phyloP scores from a whole-genome alignment of 768 basidiomycete genomes.

The Cystobasidium ongulense region DNA sequence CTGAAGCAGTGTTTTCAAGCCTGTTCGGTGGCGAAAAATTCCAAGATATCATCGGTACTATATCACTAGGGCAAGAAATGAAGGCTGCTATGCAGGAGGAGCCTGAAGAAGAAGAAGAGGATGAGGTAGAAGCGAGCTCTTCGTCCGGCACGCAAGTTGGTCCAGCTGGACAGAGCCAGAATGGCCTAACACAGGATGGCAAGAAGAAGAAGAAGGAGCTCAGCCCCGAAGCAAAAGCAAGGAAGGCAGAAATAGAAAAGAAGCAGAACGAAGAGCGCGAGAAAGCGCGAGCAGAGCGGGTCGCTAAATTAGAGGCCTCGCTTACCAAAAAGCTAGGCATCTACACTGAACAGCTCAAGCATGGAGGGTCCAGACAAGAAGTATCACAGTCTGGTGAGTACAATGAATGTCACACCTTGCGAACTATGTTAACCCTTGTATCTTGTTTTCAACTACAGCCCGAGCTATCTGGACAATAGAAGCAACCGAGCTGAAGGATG shows the following conservation, averaged over 20 bases:
- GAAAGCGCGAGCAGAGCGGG: slow-evolving; percentile 64
- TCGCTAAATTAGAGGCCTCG: slow-evolving; percentile 66
- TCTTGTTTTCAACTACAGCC: slow-evolving; percentile 14
- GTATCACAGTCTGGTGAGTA: slow-evolving; percentile 59
- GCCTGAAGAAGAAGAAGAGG: slow-evolving; percentile 30
- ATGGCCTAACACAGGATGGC: background rate
- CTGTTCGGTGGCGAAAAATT: slow-evolving; percentile 86
- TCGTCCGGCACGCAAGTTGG: background rate
- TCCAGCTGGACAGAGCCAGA: background rate
- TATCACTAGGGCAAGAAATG: slow-evolving; percentile 83
- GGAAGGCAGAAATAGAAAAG: slow-evolving; percentile 46
- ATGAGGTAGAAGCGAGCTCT: slow-evolving; percentile 27
- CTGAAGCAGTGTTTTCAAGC: slow-evolving; percentile 54
- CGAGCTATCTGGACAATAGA: slow-evolving; percentile 41
- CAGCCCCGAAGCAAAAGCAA: slow-evolving; percentile 61
- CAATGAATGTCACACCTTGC: slow-evolving; percentile 53
- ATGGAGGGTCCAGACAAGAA: slow-evolving; percentile 59
- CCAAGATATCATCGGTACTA: slow-evolving; percentile 75
- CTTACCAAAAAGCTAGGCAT: slow-evolving; percentile 74
- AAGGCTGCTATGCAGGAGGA: slow-evolving; percentile 76
- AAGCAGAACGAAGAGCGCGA: slow-evolving; percentile 61
- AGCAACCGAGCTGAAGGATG: slow-evolving; percentile 60
- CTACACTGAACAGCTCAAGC: slow-evolving; percentile 60
- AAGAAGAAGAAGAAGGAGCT: slow-evolving; percentile 38
- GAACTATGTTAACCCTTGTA: background rate